Evolutionary conservation across 1,284 basidiomycete species (phyloP).

Genomic region (Lignosus rhinocerotis): DNA sequence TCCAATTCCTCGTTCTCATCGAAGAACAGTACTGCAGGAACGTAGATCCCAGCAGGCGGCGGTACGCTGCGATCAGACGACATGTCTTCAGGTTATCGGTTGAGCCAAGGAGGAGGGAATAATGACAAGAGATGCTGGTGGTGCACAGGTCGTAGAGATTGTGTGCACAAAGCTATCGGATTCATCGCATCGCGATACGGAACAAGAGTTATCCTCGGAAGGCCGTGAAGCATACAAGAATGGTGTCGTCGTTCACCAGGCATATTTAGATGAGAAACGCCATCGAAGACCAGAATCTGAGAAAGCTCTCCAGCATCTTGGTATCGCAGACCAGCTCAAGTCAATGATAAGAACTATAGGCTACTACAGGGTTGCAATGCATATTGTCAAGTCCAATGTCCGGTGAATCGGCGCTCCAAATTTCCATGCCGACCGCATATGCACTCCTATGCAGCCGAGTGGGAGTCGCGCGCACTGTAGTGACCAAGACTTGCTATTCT

Average conservation of each 20-base stretch:
- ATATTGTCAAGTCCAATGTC: too few relatives aligned
- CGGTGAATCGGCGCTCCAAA: slow-evolving; percentile 18
- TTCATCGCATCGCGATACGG: slow-evolving; percentile 4
- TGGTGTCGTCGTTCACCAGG: background rate
- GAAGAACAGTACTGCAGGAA: slow-evolving; percentile 75
- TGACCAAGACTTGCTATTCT: background rate
- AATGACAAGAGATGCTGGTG: too few relatives aligned
- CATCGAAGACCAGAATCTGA: background rate
- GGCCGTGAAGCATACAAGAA: background rate
- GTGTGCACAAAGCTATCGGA: background rate
- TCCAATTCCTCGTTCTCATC: slow-evolving; percentile 67
- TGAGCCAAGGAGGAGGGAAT: too few relatives aligned
- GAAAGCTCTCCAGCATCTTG: background rate
- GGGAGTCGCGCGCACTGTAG: background rate
- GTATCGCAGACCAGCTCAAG: background rate
- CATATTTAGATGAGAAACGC: background rate
- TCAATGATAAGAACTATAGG: too few relatives aligned
- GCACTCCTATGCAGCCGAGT: slow-evolving; percentile 5
- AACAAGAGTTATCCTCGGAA: background rate
- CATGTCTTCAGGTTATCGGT: background rate
- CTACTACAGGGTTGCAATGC: too few relatives aligned
- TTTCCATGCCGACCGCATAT: slow-evolving; percentile 19
- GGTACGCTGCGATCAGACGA: slow-evolving; percentile 26
- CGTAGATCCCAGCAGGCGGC: slow-evolving; percentile 69
- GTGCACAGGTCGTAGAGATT: background rate